These are phyloP conservation scores for Pseudovirgaria hyperparasitica DNA, from an alignment of 2,329 filamentous ascomycete species.

Conservation along the genomic window DNA sequence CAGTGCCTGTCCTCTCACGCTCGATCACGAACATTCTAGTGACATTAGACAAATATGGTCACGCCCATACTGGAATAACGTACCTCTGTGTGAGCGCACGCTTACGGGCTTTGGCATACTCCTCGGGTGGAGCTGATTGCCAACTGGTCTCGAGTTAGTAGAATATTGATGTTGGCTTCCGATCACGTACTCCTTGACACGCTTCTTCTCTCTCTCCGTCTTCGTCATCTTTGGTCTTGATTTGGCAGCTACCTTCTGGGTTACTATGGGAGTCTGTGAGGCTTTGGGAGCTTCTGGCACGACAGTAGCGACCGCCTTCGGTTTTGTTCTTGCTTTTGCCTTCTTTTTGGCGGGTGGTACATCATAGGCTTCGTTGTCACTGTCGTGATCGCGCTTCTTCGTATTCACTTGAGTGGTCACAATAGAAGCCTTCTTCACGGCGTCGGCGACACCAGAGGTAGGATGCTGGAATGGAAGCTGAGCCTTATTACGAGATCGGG, in stretches of 20 bases:
- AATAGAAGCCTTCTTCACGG: background rate
- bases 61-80: too few species aligned
- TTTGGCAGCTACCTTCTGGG: too few species aligned
- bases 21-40: conserved; percentile 49
- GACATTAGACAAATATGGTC: too few species aligned
- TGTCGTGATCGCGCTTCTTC: background rate
- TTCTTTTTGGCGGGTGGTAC: conserved; percentile 1
- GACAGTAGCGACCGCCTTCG: too few species aligned
- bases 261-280: too few species aligned
- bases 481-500: too few species aligned
- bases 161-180: background rate
- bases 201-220: conserved; percentile 7
- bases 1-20: conserved; percentile 30
- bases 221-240: background rate
- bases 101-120: conserved; percentile 33
- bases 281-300: too few species aligned
- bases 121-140: conserved; percentile 28
- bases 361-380: conserved; percentile 2
- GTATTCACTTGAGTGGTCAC: background rate
- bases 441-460: too few species aligned
- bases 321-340: background rate
- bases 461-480: too few species aligned
- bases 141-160: conserved; percentile 7
- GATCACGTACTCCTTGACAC: conserved; percentile 6
- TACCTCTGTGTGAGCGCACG: conserved; percentile 38